phyloP scores from a whole-genome alignment of 108 stramenopile species.

The Nannochloropsis gaditana region DNA sequence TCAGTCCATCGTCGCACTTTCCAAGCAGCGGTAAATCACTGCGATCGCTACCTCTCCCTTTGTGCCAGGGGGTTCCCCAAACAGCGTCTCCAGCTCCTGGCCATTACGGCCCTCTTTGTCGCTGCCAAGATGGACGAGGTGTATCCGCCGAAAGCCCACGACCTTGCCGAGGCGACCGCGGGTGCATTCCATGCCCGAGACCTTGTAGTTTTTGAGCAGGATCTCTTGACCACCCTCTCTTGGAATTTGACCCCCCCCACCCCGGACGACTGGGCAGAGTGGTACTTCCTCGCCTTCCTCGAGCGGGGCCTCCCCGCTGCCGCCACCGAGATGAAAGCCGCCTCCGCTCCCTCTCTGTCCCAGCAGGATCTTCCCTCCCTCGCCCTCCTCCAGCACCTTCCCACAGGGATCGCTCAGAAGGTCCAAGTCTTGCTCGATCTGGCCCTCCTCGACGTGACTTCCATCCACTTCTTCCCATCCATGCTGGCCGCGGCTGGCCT shows the following conservation, averaged over 20 bases:
- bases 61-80: not conserved
- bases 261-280: conserved; percentile 3
- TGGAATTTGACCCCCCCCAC: not conserved
- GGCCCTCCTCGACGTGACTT: not conserved
- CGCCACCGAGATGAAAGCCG: not conserved
- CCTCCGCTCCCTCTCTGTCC: not conserved
- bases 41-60: not conserved
- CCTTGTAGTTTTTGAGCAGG: not conserved
- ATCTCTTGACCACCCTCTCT: not conserved
- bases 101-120: not conserved
- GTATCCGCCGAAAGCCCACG: not conserved
- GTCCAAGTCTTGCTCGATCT: not conserved
- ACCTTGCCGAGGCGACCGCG: not conserved
- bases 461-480: not conserved
- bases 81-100: not conserved
- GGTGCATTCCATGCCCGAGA: not conserved
- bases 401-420: not conserved
- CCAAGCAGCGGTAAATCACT: not conserved
- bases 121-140: not conserved
- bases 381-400: not conserved
- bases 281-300: conserved; percentile 5
- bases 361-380: not conserved
- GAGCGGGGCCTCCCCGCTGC: not conserved
- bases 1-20: not conserved
- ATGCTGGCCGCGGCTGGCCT: conserved; percentile 4